phyloP scores from a whole-genome alignment of 768 basidiomycete genomes.

The Pleurotus ostreatus region DNA sequence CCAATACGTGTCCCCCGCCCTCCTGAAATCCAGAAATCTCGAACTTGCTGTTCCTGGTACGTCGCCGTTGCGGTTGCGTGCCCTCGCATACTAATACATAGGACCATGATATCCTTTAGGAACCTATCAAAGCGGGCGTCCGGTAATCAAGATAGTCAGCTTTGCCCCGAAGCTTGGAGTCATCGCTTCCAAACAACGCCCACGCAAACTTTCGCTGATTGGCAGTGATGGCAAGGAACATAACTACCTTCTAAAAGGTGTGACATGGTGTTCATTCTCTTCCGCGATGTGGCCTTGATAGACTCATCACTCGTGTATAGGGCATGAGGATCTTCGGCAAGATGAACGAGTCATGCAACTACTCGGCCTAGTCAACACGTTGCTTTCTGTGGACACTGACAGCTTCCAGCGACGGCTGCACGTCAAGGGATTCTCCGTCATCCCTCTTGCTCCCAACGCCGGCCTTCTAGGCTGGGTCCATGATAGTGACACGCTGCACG shows the following conservation, averaged over 20 bases:
- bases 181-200: conserved; percentile 97
- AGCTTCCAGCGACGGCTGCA: conserved; percentile 95
- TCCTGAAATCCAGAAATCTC: conserved; percentile 84
- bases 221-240: conserved; percentile 94
- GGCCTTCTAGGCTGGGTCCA: conserved; percentile 95
- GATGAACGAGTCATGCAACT: conserved; percentile 99
- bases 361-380: conserved; percentile 95
- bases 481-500: conserved; percentile 93
- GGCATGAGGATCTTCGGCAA: conserved; percentile 97
- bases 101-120: conserved; percentile 37
- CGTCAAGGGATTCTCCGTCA: conserved; percentile 92
- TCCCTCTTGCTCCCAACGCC: conserved; percentile 94
- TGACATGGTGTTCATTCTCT: neutral
- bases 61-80: conserved; percentile 8
- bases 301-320: conserved; percentile 31
- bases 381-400: conserved; percentile 87
- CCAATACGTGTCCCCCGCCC: conserved; percentile 93
- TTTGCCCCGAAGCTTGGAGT: conserved; percentile 90
- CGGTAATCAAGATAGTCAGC: conserved; percentile 74
- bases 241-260: conserved; percentile 88
- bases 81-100: neutral
- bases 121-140: conserved; percentile 87
- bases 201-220: conserved; percentile 79
- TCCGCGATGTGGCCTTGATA: neutral
- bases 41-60: conserved; percentile 92